A percentile compares a stretch with the other conserved stretches of the same genome.
These are phyloP conservation scores for Naganishia albida DNA, from an alignment of 1,284 basidiomycete species.

Conservation along the genomic window DNA sequence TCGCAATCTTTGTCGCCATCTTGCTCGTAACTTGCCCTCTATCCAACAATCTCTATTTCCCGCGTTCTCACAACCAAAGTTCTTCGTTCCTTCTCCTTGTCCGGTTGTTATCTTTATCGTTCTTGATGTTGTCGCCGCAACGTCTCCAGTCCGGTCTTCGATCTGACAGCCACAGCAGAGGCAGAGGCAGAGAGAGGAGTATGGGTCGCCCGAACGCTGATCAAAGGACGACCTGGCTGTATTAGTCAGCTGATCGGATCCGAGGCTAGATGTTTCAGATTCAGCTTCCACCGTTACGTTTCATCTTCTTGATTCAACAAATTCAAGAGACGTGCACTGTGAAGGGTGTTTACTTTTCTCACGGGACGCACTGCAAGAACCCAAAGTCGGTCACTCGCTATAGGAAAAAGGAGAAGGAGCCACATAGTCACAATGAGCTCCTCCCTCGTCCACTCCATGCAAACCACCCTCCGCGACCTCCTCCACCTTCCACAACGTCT, in stretches of 20 bases:
- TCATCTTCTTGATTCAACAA: too few species aligned
- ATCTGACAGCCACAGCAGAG: too few species aligned
- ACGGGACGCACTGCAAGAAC: neutral
- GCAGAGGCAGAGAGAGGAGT: too few species aligned
- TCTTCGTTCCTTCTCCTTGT: too few species aligned
- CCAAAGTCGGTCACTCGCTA: neutral
- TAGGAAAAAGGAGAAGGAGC: neutral
- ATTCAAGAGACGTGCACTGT: too few species aligned
- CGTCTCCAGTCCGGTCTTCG: too few species aligned
- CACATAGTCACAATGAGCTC: neutral
- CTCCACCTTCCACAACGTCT: neutral
- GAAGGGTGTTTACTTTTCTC: too few species aligned
- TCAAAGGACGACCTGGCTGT: neutral
- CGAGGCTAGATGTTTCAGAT: neutral
- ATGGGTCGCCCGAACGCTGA: neutral
- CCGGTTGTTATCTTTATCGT: neutral
- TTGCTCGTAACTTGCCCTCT: neutral
- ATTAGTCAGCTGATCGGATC: neutral
- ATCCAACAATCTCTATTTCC: neutral
- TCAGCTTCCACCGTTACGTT: constrained; percentile 11
- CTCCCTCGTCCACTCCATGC: constrained; percentile 1
- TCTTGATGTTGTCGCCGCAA: neutral
- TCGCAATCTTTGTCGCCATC: constrained; percentile 55
- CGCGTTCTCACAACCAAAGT: too few species aligned
- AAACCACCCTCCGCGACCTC: neutral